Base-by-base conservation (phyloP, 768 basidiomycete genomes). In the Lactarius pseudohatsudake region DNA sequence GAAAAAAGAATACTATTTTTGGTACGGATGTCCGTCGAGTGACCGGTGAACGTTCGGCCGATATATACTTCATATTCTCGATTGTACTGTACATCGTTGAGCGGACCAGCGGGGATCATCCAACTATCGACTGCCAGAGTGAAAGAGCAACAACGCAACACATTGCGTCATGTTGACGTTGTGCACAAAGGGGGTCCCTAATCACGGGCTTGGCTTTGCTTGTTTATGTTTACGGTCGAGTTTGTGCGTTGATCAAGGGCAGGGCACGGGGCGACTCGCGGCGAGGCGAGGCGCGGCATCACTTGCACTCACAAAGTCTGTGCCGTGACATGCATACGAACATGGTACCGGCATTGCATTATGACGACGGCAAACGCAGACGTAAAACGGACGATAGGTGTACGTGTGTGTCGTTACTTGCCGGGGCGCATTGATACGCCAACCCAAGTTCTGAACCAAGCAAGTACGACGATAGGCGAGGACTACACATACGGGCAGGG, bases 261-360 rank as follows among this genome's bases (percentile, higher is more conserved):
- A 61, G 53, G 64, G 59, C 43, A 54, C 43, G 47, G 47, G 60
- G 57, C 55, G 45, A 38, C 56, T 66, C 34, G 22, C 11, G 47
- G n/a, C 47, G 61, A 40, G 61, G 61, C 61, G 56, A 41, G 65
- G 18, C 28, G 57, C 56, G 61, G 65, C 57, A 61, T 57, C 61
- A 41, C n/a, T 38, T n/a, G 45, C 16, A 56, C 18, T 20, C 16
- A 30, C 54, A 6, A 30, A 54, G 54, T 6, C 26, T 55, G 32
- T 32, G 50, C 53, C 53, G 13, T n/a, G 2, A 22, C 26, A 41
- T 18, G 10, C 11, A 26, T 43, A 26, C 20, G n/a, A 22, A n/a
- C 47, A 50, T 18, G 8, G 54, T 30, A 16, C n/a, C 26, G 45
- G 45, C n/a, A 38, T 57, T 45, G 40, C 63, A 47, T 47, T 53